Base-by-base conservation (phyloP, 164 flowering plant genomes). In the Kalanchoe fedtschenkoi region DNA sequence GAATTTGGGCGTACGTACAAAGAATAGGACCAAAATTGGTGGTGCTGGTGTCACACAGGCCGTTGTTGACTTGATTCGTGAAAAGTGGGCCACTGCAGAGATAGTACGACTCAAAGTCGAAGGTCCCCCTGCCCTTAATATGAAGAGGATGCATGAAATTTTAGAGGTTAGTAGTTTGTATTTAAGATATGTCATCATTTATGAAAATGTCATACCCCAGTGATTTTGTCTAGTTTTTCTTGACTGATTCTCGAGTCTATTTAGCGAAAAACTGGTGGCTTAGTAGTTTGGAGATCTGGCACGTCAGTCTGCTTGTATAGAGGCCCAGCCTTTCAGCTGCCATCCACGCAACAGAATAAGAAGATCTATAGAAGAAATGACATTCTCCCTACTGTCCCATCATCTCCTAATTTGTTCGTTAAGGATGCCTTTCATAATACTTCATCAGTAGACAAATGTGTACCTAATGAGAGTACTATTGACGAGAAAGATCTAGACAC, bases 231-330 rank as follows among this genome's bases (percentile, higher is more conserved):
- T 17, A 38, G 13, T 9, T 4, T 8, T 26, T 60, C 1, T 33
- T 46, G 13, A 34, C 54, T 47, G 26, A 47, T 47, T 28, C 54
- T 47, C 8, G 66, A 26, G 62, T 28, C 3, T 30, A 61, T 59
- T 30, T 79, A 91, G 99, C 82, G 88, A 70, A 95, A 81, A 75
- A 91, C 99, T 65, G 95, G 97, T 63, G 99, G 99, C 1, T 62
- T 95, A 76, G 96, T 95, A 58, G 78, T 95, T 69, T 95, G 96
- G 97, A 85, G 95, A 65, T 85, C 96, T 54, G 99, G 96, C 26
- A 87, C 85, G 38, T 76, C 92, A 47, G 65, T 93, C 71, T 72
- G 80, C 58, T 66, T 93, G 42, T 90, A 90, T 64, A 82, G 99
- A 76, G 97, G 97, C 33, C 81, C 80, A 35, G 75, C 76, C 60